Evolutionary conservation across 257 asterid genomes (phyloP), one percentile per base, ranked within the genome.

Genomic region (Jacaranda copaia): DNA sequence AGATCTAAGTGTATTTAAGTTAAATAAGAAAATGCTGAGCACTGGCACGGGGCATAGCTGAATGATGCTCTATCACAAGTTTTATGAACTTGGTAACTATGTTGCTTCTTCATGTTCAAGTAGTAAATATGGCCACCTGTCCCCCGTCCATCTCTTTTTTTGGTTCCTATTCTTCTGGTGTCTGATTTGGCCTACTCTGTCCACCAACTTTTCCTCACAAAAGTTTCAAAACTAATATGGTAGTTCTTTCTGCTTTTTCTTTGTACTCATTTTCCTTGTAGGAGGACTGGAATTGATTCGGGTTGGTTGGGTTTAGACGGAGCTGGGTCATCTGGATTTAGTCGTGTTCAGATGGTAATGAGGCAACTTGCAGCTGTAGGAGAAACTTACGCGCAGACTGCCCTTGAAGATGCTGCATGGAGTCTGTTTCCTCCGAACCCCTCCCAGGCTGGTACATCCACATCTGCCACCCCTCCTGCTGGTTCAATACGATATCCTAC

Each of bases 321-420:
- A 67, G 93, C 95, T 35, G 92, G 97, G 60, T 89, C 92, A 1
- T 89, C 97, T 59, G 93, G 97, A 76, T 77, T 92, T 58, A 88
- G 93, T 56, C 87, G 92, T 60, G 92, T 92, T 78, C 97, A 92
- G 87, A 89, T 87, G 96, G 91, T 92, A 88, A 90, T 92, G 97
- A 87, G 97, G 79, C 97, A 92, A 65, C 90, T 92, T 63, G 96
- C 97, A 45, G 95, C 97, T 64, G 97, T 90, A 46, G 97, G 97
- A 76, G 97, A 92, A 78, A 92, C 93, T 16, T 89, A 89, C 69
- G 91, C 95, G 45, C 93, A 91, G 73, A 88, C 92, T 59, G 89
- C 93, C 63, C 85, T 88, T 70, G 97, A 92, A 57, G 97, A 92
- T 72, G 80, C 92, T 77, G 79, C 91, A 16, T 90, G 96, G 95